A percentile compares a stretch with the other conserved stretches of the same genome.
Conservation (phyloP, 2,329 filamentous ascomycete genomes). For the Trichoderma atrobrunneum region DNA sequence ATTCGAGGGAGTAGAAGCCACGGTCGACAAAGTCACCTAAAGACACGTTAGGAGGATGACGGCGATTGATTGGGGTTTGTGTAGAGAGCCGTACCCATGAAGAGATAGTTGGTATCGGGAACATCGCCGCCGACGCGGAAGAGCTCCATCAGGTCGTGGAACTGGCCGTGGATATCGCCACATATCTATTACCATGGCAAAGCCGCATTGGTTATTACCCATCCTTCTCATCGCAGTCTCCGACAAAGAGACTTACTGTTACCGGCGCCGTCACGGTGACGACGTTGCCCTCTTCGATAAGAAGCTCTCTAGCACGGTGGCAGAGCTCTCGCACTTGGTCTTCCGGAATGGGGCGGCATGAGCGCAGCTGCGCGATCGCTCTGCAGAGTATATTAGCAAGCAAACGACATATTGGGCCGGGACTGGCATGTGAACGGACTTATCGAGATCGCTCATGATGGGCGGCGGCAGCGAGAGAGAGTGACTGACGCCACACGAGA, state of each 20-base stretch:
- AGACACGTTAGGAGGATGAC: background rate
- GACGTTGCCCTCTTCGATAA: conserved; percentile 97
- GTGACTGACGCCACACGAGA: conserved; percentile 21
- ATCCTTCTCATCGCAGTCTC: background rate
- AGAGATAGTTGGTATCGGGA: conserved; percentile 93
- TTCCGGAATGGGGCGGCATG: conserved; percentile 94
- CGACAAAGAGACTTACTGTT: conserved; percentile 58
- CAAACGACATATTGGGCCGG: conserved; percentile 19
- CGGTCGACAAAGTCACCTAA: conserved; percentile 94
- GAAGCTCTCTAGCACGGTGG: conserved; percentile 91
- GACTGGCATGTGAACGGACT: conserved; percentile 50
- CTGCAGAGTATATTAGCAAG: conserved; percentile 43
- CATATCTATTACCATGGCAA: conserved; percentile 63
- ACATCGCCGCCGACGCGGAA: conserved; percentile 92
- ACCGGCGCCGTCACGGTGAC: conserved; percentile 93
- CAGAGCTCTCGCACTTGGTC: conserved; percentile 93
- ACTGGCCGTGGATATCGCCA: conserved; percentile 95
- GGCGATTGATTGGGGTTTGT: too few relatives aligned
- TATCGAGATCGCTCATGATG: conserved; percentile 89
- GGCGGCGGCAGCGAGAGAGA: background rate
- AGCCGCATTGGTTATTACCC: conserved; percentile 3
- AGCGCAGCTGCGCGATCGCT: conserved; percentile 91
- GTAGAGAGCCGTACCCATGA: conserved; percentile 71
- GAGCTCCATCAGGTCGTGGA: conserved; percentile 95
- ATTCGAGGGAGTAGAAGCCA: conserved; percentile 96